Base-by-base conservation (phyloP, 345 rosid genomes). In the Zanthoxylum bungeanum region DNA sequence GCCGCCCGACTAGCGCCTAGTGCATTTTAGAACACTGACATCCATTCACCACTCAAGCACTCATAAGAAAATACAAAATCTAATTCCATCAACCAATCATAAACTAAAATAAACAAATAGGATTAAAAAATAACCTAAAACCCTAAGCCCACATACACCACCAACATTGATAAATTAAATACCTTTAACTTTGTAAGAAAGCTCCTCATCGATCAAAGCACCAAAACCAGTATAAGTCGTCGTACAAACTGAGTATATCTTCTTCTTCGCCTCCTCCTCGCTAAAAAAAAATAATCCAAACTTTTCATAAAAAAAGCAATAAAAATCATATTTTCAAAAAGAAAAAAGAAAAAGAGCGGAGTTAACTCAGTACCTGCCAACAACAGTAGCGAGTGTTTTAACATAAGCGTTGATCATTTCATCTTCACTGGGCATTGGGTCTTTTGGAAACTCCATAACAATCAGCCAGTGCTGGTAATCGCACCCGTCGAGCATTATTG, bases 201-300 rank as follows among this genome's bases (percentile, higher is more conserved):
- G 91, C 79, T 95, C 99, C 82, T 95, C 98, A 33, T 96, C 84
- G 57, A 95, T 91, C 87, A 95, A 74, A 65, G 97, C 96, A 66
- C 99, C 98, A 74, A 95, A 92, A 51, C 99, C 99, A 50, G 97
- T 92, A 71, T 92, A 95, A 0, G 90, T 87, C 66, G 91, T 85
- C 33, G 94, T 91, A 57, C 86, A 87, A 53, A 92, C 99, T 0
- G 99, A 95, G 83, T 95, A 95, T 21, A 95, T 95, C 85, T 83
- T 92, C 93, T 92, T 95, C 88, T 86, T 92, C 44, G 99, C 99
- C 82, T 92, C 98, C 60, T 95, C 99, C 81, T 95, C 99, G 63
- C 99, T 92, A 64, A 28, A 27, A 60, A 30, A 10, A 51, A 6
- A 75, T 61, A 62, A 9, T 3, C 33, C 5, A 5, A 66, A 16